A percentile compares a stretch with the other conserved stretches of the same genome.
phyloP scores from a whole-genome alignment of 768 basidiomycete genomes.

The Termitomyces bulborhizus region DNA sequence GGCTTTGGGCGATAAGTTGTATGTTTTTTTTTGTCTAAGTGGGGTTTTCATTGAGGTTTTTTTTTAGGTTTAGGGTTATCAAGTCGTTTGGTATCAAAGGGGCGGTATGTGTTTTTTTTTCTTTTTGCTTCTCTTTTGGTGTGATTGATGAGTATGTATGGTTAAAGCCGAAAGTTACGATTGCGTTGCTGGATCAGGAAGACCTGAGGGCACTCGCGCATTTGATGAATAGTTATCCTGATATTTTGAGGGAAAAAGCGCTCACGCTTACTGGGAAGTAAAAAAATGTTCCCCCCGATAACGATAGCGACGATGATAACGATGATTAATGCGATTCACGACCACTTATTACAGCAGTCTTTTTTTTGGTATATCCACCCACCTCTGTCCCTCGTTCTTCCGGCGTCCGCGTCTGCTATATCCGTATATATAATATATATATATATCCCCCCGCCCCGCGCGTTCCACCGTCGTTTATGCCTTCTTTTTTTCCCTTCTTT shows the following conservation, averaged over 20 bases:
- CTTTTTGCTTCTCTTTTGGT: neutral
- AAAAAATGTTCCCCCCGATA: too few species aligned
- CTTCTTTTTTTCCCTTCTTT: too few species aligned
- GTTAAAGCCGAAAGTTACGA: conserved; percentile 73
- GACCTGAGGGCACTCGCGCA: neutral
- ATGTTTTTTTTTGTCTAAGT: conserved; percentile 8
- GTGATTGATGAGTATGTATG: neutral
- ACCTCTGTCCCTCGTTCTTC: too few species aligned
- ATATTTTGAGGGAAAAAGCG: neutral
- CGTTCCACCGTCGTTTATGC: too few species aligned
- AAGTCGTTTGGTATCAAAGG: conserved; percentile 81
- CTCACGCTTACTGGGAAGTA: neutral
- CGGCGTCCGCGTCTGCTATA: too few species aligned
- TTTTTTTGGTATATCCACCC: too few species aligned
- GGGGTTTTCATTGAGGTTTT: neutral
- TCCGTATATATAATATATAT: too few species aligned
- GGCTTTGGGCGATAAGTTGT: conserved; percentile 74
- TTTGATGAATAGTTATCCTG: neutral
- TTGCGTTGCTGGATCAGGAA: conserved; percentile 22
- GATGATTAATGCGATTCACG: too few species aligned
- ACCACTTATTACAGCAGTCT: too few species aligned
- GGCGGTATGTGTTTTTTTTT: conserved; percentile 37
- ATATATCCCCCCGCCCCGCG: too few species aligned
- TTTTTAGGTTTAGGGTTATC: conserved; percentile 43
- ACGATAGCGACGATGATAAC: too few species aligned